These are phyloP conservation scores for Oxyria digyna DNA, from an alignment of 148 eudicot genomes.

Conservation along the genomic window DNA sequence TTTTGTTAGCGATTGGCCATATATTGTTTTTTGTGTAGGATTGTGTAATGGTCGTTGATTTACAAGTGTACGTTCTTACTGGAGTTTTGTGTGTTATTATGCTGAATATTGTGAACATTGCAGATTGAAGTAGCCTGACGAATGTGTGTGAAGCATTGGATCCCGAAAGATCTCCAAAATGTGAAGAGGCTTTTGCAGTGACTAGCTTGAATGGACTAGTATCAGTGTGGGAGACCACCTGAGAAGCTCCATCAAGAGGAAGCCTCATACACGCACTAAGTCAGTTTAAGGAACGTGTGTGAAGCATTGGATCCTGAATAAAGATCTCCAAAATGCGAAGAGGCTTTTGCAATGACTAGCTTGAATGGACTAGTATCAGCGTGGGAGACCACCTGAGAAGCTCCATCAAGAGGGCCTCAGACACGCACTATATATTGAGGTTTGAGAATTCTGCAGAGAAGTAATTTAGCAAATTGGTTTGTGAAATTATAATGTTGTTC, in stretches of 20 bases:
- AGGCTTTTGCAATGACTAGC: conserved; percentile 38
- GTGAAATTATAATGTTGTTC: background rate
- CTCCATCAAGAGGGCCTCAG: conserved; percentile 80
- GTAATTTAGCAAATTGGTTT: background rate
- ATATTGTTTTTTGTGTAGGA: background rate
- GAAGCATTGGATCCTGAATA: conserved; percentile 91
- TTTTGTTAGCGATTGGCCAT: background rate
- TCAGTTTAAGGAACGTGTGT: conserved; percentile 30
- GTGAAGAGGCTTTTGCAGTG: conserved; percentile 56
- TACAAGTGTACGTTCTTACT: background rate
- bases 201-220: conserved; percentile 94
- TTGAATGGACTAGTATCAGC: conserved; percentile 99
- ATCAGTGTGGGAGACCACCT: conserved; percentile 99
- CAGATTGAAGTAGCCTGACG: conserved; percentile 27
- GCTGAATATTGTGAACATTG: conserved; percentile 15
- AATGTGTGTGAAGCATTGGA: conserved; percentile 98
- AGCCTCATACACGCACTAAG: conserved; percentile 51
- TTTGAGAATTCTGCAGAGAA: conserved; percentile 14
- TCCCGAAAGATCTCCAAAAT: conserved; percentile 90
- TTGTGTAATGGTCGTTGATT: background rate
- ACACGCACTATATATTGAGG: conserved; percentile 44
- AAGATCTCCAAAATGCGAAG: conserved; percentile 98
- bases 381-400: conserved; percentile 99
- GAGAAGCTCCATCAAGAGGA: conserved; percentile 95
- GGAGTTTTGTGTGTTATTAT: background rate